These are phyloP conservation scores for Xerocomus minutiporus DNA, from an alignment of 1,284 basidiomycete species.

Conservation along the genomic window DNA sequence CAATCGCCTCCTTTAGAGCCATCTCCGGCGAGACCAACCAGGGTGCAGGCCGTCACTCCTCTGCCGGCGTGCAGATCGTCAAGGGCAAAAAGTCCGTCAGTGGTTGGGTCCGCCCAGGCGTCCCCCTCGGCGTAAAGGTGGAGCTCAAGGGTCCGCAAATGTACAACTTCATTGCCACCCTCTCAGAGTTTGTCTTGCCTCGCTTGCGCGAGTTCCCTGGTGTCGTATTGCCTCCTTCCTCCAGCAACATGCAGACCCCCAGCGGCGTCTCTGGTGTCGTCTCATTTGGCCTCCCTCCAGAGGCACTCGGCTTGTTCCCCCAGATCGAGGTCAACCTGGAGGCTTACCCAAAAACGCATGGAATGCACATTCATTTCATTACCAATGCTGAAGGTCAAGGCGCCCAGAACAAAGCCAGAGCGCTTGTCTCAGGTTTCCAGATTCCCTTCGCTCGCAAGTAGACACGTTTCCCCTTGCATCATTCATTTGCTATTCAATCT, in stretches of 20 bases:
- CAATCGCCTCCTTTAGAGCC: slow-evolving; percentile 84
- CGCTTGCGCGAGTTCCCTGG: slow-evolving; percentile 89
- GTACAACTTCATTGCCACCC: slow-evolving; percentile 88
- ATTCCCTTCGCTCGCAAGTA: slow-evolving; percentile 67
- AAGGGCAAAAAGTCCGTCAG: slow-evolving; percentile 76
- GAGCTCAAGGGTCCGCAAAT: slow-evolving; percentile 86
- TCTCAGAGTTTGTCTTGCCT: slow-evolving; percentile 93
- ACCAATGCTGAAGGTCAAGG: slow-evolving; percentile 81
- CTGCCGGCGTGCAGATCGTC: slow-evolving; percentile 78
- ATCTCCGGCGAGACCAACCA: slow-evolving; percentile 79
- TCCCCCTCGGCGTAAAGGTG: slow-evolving; percentile 87
- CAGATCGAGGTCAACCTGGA: slow-evolving; percentile 92
- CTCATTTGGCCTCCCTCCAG: slow-evolving; percentile 79
- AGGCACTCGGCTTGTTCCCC: slow-evolving; percentile 89
- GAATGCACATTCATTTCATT: slow-evolving; percentile 89
- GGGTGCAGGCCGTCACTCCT: slow-evolving; percentile 65
- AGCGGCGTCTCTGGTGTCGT: slow-evolving; percentile 84
- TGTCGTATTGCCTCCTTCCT: slow-evolving; percentile 64
- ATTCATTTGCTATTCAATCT: neutral
- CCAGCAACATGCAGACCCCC: slow-evolving; percentile 61
- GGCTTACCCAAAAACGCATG: slow-evolving; percentile 76
- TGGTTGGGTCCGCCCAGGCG: slow-evolving; percentile 81
- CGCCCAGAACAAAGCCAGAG: slow-evolving; percentile 82
- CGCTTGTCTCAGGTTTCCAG: slow-evolving; percentile 84
- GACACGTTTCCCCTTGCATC: slow-evolving; percentile 1